These are phyloP conservation scores for Rhizopogon salebrosus DNA, from an alignment of 768 basidiomycete genomes.

Conservation along the genomic window DNA sequence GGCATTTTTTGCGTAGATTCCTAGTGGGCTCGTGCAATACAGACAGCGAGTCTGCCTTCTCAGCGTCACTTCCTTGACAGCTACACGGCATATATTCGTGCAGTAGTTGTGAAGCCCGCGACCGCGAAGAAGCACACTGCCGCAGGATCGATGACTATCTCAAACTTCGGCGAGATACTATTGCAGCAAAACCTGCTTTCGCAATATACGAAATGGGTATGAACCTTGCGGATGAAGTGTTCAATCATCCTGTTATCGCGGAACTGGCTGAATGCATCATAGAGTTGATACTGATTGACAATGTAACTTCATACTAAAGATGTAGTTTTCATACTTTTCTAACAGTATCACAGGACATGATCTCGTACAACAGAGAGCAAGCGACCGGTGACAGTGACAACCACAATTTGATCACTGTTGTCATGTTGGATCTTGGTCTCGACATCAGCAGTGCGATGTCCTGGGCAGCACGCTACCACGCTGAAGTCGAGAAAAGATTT, in stretches of 20 bases:
- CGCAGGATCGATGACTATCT: conserved; percentile 28
- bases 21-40: conserved; percentile 3
- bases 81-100: background rate
- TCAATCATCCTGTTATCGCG: conserved; percentile 18
- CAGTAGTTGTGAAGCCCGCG: background rate
- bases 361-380: conserved; percentile 32
- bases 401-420: conserved; percentile 30
- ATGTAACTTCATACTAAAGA: conserved; percentile 12
- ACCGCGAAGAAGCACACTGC: conserved; percentile 6
- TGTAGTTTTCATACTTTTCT: no score
- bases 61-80: conserved; percentile 5
- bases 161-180: conserved; percentile 25
- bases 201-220: conserved; percentile 20
- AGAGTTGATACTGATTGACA: conserved; percentile 21
- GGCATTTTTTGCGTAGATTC: background rate
- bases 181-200: conserved; percentile 15
- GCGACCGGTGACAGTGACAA: conserved; percentile 25
- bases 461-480: conserved; percentile 15
- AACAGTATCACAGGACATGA: conserved; percentile 32
- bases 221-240: conserved; percentile 29
- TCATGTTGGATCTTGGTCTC: conserved; percentile 25
- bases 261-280: conserved; percentile 6
- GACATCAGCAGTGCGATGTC: conserved; percentile 24
- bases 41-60: background rate
- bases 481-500: conserved; percentile 12